Conservation (phyloP, 257 asterid genomes). For the Scutellaria barbata region DNA sequence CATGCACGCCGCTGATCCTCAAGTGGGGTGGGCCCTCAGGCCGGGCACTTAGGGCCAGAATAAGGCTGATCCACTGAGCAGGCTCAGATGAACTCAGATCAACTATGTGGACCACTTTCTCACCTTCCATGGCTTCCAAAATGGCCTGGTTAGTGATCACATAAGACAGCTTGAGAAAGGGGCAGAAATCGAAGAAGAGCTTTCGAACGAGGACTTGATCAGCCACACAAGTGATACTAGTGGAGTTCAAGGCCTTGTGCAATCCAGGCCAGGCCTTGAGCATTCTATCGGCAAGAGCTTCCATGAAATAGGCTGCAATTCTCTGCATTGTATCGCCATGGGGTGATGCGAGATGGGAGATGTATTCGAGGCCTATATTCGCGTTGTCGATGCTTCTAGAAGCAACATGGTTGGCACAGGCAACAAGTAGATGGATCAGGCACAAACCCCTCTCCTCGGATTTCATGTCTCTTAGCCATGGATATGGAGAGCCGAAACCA, state of each 20-base stretch:
- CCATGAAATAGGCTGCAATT: constrained; percentile 66
- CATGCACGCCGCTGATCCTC: constrained; percentile 68
- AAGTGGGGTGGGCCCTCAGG: constrained; percentile 74
- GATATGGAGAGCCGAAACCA: constrained; percentile 57
- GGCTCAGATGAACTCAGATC: constrained; percentile 69
- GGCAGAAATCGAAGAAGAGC: constrained; percentile 62
- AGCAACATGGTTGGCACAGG: constrained; percentile 70
- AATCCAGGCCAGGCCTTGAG: constrained; percentile 69
- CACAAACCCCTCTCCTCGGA: constrained; percentile 77
- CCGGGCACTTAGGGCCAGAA: constrained; percentile 54
- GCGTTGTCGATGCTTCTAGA: constrained; percentile 68
- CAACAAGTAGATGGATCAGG: constrained; percentile 58
- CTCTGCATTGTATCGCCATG: constrained; percentile 83
- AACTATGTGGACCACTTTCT: constrained; percentile 67
- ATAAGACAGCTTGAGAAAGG: constrained; percentile 66
- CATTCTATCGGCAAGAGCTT: constrained; percentile 77
- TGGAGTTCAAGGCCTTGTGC: constrained; percentile 68
- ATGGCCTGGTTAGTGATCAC: constrained; percentile 76
- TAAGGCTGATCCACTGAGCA: constrained; percentile 65
- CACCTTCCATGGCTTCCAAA: constrained; percentile 79
- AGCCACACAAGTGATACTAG: constrained; percentile 33
- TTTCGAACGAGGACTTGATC: constrained; percentile 51
- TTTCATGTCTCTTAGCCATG: constrained; percentile 60
- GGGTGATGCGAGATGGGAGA: constrained; percentile 71
- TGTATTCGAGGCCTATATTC: constrained; percentile 62